These are phyloP conservation scores for Microsporum canis DNA, from an alignment of 2,329 filamentous ascomycete genomes.

Conservation along the genomic window DNA sequence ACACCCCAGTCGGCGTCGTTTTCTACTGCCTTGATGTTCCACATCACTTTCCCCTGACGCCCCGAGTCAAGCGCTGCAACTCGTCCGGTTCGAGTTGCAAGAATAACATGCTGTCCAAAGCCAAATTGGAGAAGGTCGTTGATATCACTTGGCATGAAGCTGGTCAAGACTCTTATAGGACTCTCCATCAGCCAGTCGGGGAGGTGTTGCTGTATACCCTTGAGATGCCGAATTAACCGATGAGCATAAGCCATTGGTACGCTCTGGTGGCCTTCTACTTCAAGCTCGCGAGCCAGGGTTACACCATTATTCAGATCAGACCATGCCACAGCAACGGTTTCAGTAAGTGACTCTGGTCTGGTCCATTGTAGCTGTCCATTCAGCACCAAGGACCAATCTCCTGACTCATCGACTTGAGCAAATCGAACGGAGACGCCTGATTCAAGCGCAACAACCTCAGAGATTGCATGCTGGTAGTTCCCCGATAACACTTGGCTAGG, in stretches of 20 bases:
- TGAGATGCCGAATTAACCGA: constrained; percentile 67
- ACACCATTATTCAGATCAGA: constrained; percentile 64
- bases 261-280: constrained; percentile 76
- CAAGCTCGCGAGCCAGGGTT: constrained; percentile 65
- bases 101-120: constrained; percentile 71
- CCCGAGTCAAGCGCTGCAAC: constrained; percentile 71
- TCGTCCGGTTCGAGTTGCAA: constrained; percentile 68
- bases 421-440: constrained; percentile 66
- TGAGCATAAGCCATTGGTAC: constrained; percentile 74
- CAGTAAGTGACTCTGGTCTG: constrained; percentile 70
- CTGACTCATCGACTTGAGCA: constrained; percentile 52
- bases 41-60: constrained; percentile 60
- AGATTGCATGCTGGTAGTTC: constrained; percentile 55
- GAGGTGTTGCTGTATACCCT: constrained; percentile 60
- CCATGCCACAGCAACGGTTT: constrained; percentile 67
- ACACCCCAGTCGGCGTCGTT: constrained; percentile 54
- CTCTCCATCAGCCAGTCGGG: constrained; percentile 61
- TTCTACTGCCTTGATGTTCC: constrained; percentile 57
- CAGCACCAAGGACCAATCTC: constrained; percentile 72
- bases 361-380: constrained; percentile 75
- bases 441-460: constrained; percentile 68
- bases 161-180: constrained; percentile 56
- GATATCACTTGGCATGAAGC: constrained; percentile 46
- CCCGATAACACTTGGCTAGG: constrained; percentile 39
- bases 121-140: constrained; percentile 56